Conservation (phyloP, 352 stramenopile genomes). For the Bremia lactucae region DNA sequence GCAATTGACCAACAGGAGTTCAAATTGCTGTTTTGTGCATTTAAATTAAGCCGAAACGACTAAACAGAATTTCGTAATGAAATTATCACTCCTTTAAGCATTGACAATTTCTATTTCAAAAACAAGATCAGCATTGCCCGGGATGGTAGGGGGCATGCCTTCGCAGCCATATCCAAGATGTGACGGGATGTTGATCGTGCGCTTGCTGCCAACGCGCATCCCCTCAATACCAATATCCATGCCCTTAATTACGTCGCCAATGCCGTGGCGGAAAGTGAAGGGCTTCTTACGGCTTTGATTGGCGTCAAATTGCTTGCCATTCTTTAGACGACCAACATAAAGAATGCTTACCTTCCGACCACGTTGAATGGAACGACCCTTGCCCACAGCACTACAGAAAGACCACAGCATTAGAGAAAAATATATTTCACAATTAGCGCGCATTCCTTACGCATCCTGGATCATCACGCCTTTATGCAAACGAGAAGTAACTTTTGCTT, state of each 20-base stretch:
- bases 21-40: too few species aligned
- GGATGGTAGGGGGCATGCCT: slow-evolving; percentile 74
- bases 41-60: too few species aligned
- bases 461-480: slow-evolving; percentile 74
- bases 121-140: slow-evolving; percentile 87
- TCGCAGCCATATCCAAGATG: slow-evolving; percentile 90
- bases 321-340: slow-evolving; percentile 69
- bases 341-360: slow-evolving; percentile 75
- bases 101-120: slow-evolving; percentile 92
- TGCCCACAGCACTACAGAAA: slow-evolving; percentile 47
- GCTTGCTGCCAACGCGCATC: slow-evolving; percentile 84
- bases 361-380: slow-evolving; percentile 41
- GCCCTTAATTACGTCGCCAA: slow-evolving; percentile 90
- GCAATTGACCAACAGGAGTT: too few species aligned
- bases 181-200: slow-evolving; percentile 87
- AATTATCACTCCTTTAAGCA: slow-evolving; percentile 19
- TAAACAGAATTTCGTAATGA: too few species aligned
- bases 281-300: slow-evolving; percentile 73
- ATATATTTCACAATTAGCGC: slow-evolving; percentile 1
- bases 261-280: slow-evolving; percentile 76
- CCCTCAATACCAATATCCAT: slow-evolving; percentile 92
- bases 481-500: slow-evolving; percentile 48
- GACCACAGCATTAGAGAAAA: slow-evolving; percentile 6
- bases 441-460: slow-evolving; percentile 49
- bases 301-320: slow-evolving; percentile 81